Conservation (phyloP, 179 eudicot genomes). For the Corrigiola litoralis region DNA sequence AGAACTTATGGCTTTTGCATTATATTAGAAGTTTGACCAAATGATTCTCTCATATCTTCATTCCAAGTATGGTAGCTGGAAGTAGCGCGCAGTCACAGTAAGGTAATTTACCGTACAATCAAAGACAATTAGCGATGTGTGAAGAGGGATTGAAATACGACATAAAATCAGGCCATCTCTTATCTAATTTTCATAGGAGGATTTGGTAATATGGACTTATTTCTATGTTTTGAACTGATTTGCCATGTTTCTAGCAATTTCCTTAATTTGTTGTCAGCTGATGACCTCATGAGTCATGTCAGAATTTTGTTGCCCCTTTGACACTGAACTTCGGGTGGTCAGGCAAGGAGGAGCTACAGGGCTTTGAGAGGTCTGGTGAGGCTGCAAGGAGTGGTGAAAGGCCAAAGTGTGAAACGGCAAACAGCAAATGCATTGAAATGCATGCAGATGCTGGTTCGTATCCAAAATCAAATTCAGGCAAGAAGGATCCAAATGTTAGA, state of each 20-base stretch:
- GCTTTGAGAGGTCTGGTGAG: conserved; percentile 84
- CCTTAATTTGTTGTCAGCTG: neutral
- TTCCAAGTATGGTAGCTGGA: too few relatives aligned
- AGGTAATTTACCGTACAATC: too few relatives aligned
- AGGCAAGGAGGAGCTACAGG: conserved; percentile 86
- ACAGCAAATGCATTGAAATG: conserved; percentile 81
- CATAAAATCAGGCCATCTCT: neutral
- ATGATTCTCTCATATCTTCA: too few relatives aligned
- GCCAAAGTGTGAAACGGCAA: conserved; percentile 81
- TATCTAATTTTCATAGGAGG: neutral
- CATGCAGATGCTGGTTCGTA: conserved; percentile 85
- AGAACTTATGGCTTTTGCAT: too few relatives aligned
- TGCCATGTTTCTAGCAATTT: neutral
- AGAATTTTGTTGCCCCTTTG: neutral
- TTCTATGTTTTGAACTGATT: neutral
- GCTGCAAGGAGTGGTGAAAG: conserved; percentile 87
- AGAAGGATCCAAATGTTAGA: conserved; percentile 87
- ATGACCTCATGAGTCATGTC: neutral
- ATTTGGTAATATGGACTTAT: neutral
- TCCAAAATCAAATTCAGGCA: conserved; percentile 89
- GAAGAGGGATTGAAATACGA: too few relatives aligned
- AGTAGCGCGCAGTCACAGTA: too few relatives aligned
- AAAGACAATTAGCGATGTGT: too few relatives aligned
- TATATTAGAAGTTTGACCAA: too few relatives aligned
- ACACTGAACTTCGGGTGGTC: conserved; percentile 16